phyloP scores from a whole-genome alignment of 2,329 filamentous ascomycete genomes.

The Xylaria polymorpha region DNA sequence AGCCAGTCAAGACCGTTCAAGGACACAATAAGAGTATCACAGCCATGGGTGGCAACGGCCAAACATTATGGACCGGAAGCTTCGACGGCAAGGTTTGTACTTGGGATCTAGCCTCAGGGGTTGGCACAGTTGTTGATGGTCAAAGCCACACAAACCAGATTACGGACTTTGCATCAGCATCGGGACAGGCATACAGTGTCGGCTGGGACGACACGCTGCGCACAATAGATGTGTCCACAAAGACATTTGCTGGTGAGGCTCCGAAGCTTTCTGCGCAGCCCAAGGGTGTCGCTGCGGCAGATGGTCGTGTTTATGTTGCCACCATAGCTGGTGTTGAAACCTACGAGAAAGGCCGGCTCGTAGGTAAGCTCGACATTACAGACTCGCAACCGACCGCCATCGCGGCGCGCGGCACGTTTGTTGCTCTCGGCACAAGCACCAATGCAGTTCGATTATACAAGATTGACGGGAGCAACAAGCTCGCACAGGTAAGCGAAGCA shows the following conservation, averaged over 20 bases:
- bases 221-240: constrained; percentile 77
- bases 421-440: constrained; percentile 81
- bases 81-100: constrained; percentile 88
- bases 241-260: constrained; percentile 77
- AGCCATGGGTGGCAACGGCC: constrained; percentile 71
- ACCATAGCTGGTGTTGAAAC: constrained; percentile 68
- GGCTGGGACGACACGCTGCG: constrained; percentile 95
- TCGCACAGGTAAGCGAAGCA: constrained; percentile 67
- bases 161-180: constrained; percentile 73
- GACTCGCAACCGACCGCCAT: constrained; percentile 75
- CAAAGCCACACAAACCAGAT: constrained; percentile 88
- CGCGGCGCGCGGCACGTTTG: constrained; percentile 72
- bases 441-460: constrained; percentile 82
- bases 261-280: constrained; percentile 82
- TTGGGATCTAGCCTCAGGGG: constrained; percentile 81
- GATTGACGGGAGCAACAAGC: constrained; percentile 65
- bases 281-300: constrained; percentile 56
- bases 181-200: constrained; percentile 80
- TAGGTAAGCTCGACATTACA: constrained; percentile 68
- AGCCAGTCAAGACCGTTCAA: constrained; percentile 78
- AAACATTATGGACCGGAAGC: constrained; percentile 87
- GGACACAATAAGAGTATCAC: constrained; percentile 95
- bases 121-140: constrained; percentile 79
- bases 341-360: constrained; percentile 67
- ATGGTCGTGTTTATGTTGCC: constrained; percentile 60